Evolutionary conservation across 23 red algal genomes (phyloP), one percentile per base, ranked within the genome.

Genomic region (Gracilariopsis chorda): DNA sequence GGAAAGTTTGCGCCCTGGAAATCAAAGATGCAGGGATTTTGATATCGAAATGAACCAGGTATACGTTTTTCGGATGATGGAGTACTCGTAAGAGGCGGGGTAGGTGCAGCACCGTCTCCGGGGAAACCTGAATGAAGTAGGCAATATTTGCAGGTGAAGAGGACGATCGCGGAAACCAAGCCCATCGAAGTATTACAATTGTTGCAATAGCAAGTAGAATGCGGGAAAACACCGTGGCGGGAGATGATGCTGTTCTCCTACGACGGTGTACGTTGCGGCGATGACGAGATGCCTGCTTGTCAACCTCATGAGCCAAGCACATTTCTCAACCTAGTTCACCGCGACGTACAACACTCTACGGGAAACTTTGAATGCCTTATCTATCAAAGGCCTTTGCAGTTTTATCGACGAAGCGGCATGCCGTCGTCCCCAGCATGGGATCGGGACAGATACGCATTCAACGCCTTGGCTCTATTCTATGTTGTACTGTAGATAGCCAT

Each of bases 1-100:
- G 46, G 36, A 78, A 51, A 19, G 35, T 16, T 48, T 34, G 55
- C 45, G 59, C 48, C 48, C 32, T 44, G 20, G 72, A 71, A 51
- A 77, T 64, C 51, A 51, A 43, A 48, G 34, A 24, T 12, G 30
- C 48, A 14, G 61, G 32, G 21, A 95, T 90, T 72, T 95, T 95
- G 52, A 41, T 69, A 36, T 95, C 92, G 64, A 95, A 95, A 68
- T 95, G 92, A 41, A 95, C 53, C 28, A 90, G 57, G 51, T 95
- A 95, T 23, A 95, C 37, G 32, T 95, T 95, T 10, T 64, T 36
- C 0, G 78, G 71, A 48, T 95, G 92, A 67, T 84, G 60, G 8
- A 95, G 46, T 17, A 57, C 55, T 28, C 45, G 45, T 21, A 95
- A 51, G 11, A 95, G 42, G 14, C 78, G 77, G 16, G 78, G 73